Evolutionary conservation across 2,329 filamentous ascomycete species (phyloP), one percentile per base, ranked within the genome.

Genomic region (Beauveria australis): DNA sequence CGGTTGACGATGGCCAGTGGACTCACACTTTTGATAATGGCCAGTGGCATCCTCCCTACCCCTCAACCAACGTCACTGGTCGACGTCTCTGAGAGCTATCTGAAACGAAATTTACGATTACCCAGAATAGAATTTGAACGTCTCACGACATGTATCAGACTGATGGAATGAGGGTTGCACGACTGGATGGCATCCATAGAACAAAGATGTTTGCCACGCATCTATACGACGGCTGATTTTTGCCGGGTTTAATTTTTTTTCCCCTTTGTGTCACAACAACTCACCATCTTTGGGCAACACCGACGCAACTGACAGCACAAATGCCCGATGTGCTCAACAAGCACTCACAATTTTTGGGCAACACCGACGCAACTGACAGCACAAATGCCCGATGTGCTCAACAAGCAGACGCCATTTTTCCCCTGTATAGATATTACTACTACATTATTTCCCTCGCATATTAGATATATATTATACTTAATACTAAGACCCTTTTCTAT

Each of bases 11-110:
- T 43, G 49, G 58, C 19, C 58, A 60, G 16, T 60, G 58, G 40
- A 72, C 71, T 18, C 69, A 74, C 47, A 71, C 71, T 14, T 70
- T 74, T 46, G 77, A 80, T 60, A 64, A 80, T 58, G 78, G 78
- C 19, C 67, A 67, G 54, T 80, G 78, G 79, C 76, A 78, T 61
- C 78, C 78, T 3, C 72, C 72, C 0, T 80, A 79, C 59, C 75
- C 76, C 3, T 48, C 75, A 0, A 78, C 75, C 75, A 80, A 78
- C 62, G 72, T 67, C 56, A 78, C 77, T 2, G 63, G 22, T 22
- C 41, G 26, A 28, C 41, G 48, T 22, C 4, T 1, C 5, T 52
- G 7, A 46, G 22, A 10, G 44, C n/a, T 14, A 52, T n/a, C 22
- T 46, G 48, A 44, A 37, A 59, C 46, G 43, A 44, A 9, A n/a